Conservation (phyloP, 1,284 basidiomycete genomes). For the Ustilago trichophora region DNA sequence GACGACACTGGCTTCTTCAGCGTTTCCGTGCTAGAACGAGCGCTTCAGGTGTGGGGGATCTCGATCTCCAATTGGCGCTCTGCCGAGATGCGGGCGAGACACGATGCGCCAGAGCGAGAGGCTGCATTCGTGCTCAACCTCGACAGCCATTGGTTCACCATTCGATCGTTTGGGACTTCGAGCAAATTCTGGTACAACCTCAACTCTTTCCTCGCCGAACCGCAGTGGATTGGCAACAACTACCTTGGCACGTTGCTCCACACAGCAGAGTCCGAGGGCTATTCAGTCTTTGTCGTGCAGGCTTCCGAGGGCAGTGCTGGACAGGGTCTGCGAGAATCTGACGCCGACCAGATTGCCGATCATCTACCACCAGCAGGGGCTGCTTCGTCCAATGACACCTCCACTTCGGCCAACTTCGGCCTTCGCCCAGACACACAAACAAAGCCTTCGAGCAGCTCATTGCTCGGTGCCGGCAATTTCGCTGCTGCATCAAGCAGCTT, state of each 20-base stretch:
- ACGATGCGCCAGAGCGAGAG: conserved; percentile 55
- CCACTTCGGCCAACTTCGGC: conserved; percentile 13
- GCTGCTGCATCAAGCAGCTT: not conserved
- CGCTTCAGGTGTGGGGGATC: conserved; percentile 54
- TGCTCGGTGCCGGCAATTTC: not conserved
- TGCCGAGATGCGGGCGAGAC: conserved; percentile 37
- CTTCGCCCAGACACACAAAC: conserved; percentile 20
- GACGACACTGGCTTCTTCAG: conserved; percentile 65
- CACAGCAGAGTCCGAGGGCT: conserved; percentile 57
- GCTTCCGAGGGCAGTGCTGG: conserved; percentile 32
- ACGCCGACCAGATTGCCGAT: conserved; percentile 54
- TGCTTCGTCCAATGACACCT: conserved; percentile 1
- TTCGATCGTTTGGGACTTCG: conserved; percentile 54
- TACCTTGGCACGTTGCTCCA: conserved; percentile 62
- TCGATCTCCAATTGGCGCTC: conserved; percentile 41
- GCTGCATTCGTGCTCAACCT: conserved; percentile 64
- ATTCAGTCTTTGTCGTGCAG: conserved; percentile 60
- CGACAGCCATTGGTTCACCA: conserved; percentile 62
- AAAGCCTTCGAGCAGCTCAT: not conserved
- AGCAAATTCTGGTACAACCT: conserved; percentile 62
- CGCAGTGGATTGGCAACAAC: conserved; percentile 57
- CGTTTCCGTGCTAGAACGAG: conserved; percentile 56
- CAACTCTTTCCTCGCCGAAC: conserved; percentile 58
- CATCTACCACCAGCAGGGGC: conserved; percentile 44
- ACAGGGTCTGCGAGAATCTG: conserved; percentile 32